Conservation (phyloP, 1,284 basidiomycete genomes). For the Ustilago crameri region DNA sequence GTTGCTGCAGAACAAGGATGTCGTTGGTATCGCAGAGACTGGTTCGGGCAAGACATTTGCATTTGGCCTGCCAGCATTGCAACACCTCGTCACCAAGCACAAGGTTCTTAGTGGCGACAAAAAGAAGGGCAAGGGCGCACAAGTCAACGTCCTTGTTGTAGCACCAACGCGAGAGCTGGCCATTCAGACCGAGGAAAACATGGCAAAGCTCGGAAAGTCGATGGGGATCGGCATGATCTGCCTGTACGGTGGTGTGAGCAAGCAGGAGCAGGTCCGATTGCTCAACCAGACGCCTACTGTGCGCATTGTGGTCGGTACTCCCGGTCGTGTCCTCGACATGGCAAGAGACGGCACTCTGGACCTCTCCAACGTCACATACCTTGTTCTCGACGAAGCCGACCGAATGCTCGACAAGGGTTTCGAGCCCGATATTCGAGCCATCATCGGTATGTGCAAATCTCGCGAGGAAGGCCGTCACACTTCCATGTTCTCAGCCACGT, state of each 20-base stretch:
- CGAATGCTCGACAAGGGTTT: slow-evolving; percentile 99
- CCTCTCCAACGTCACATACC: slow-evolving; percentile 79
- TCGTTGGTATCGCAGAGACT: slow-evolving; percentile 97
- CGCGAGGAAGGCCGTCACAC: slow-evolving; percentile 67
- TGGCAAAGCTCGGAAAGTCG: slow-evolving; percentile 80
- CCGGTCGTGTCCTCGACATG: slow-evolving; percentile 90
- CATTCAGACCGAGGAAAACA: slow-evolving; percentile 89
- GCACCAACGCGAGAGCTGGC: slow-evolving; percentile 95
- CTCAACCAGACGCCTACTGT: slow-evolving; percentile 71
- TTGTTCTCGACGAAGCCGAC: slow-evolving; percentile 97
- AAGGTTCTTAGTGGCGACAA: slow-evolving; percentile 52
- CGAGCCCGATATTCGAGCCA: slow-evolving; percentile 94
- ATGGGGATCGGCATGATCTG: slow-evolving; percentile 84
- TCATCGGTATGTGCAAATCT: slow-evolving; percentile 81
- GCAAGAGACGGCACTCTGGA: slow-evolving; percentile 84
- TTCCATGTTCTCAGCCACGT: slow-evolving; percentile 86
- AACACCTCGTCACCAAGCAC: slow-evolving; percentile 74
- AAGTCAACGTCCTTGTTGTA: slow-evolving; percentile 83
- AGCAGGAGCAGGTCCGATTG: slow-evolving; percentile 80
- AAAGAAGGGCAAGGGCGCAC: slow-evolving; percentile 59
- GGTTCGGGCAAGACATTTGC: slow-evolving; percentile 91
- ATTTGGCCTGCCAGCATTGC: slow-evolving; percentile 90
- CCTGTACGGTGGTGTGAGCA: slow-evolving; percentile 90
- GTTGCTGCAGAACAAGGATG: slow-evolving; percentile 82
- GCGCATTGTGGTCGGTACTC: slow-evolving; percentile 90